Evolutionary conservation across 768 basidiomycete species (phyloP).

Genomic region (Boletus pseudopeckii): DNA sequence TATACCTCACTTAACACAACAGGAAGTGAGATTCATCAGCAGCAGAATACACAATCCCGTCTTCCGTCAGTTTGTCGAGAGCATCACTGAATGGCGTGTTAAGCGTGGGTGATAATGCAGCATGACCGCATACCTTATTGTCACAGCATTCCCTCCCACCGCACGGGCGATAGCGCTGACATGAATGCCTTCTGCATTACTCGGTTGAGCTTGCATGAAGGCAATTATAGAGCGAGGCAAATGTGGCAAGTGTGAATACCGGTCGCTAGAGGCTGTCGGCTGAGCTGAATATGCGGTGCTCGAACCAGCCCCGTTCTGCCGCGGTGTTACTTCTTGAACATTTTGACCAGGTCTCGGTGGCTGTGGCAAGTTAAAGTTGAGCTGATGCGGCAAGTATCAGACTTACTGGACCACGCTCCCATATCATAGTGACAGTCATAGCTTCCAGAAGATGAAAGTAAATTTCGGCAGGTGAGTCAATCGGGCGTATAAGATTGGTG

Average conservation of each 20-base stretch:
- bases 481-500: constrained; percentile 64
- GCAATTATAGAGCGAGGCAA: constrained; percentile 63
- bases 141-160: constrained; percentile 52
- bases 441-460: constrained; percentile 80
- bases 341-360: constrained; percentile 34
- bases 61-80: constrained; percentile 73
- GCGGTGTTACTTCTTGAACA: constrained; percentile 8
- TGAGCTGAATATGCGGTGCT: constrained; percentile 44
- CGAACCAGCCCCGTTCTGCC: constrained; percentile 11
- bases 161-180: constrained; percentile 68
- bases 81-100: constrained; percentile 49
- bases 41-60: constrained; percentile 76
- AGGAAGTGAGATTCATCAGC: constrained; percentile 79
- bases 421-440: constrained; percentile 61
- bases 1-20: constrained; percentile 37
- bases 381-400: not conserved
- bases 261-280: constrained; percentile 35
- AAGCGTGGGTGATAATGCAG: not conserved
- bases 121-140: constrained; percentile 54
- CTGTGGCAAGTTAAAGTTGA: constrained; percentile 15
- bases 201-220: constrained; percentile 52
- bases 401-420: constrained; percentile 66
- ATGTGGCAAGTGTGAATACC: constrained; percentile 54
- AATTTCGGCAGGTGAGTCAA: constrained; percentile 71
- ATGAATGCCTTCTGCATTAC: constrained; percentile 64